Evolutionary conservation across 176 grass and related monocot genomes (phyloP), one percentile per base, ranked within the genome.

Genomic region (Bothriochloa decipiens): DNA sequence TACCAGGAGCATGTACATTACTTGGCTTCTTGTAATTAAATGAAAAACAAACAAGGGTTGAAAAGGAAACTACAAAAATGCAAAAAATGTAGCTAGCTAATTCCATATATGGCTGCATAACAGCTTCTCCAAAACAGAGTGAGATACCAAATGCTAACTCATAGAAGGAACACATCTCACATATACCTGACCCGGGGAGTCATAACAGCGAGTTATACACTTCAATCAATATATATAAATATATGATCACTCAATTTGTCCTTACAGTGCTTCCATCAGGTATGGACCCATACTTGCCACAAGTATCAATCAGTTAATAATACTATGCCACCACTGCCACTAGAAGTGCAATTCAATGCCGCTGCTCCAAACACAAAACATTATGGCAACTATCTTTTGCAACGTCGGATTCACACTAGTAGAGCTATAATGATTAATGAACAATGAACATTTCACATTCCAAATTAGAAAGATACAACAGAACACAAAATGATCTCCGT

Each of bases 21-120:
- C 27, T 53, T 53, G 46, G 9, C 8, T 57, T 84, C 35, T 63
- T 85, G 10, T 29, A 47, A 74, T 81, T 74, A 75, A 67, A 36
- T 36, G 5, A 36, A 4, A 60, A 86, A 52, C 16, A 66, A 60
- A 81, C 68, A 26, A 33, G 53, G 23, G 18, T 65, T 25, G 3
- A 82, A 40, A 77, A 26, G 65, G 65, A 77, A 77, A 74, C 16
- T 14, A 0, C 2, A 26, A 36, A 14, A 80, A 89, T 39, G 49
- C 14, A 61, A 33, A 6, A 22, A 62, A 12, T 10, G 29, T 28
- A 72, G 18, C 35, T 20, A 70, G 36, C 25, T 17, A 73, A 37
- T 41, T 70, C 37, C 16, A 70, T 68, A 83, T 22, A 47, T 29
- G 65, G 25, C 11, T 7, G 75, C 35, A 77, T 77, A 39, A 1